Evolutionary conservation across 2,329 filamentous ascomycete species (phyloP).

Genomic region (Penicillium sp.): DNA sequence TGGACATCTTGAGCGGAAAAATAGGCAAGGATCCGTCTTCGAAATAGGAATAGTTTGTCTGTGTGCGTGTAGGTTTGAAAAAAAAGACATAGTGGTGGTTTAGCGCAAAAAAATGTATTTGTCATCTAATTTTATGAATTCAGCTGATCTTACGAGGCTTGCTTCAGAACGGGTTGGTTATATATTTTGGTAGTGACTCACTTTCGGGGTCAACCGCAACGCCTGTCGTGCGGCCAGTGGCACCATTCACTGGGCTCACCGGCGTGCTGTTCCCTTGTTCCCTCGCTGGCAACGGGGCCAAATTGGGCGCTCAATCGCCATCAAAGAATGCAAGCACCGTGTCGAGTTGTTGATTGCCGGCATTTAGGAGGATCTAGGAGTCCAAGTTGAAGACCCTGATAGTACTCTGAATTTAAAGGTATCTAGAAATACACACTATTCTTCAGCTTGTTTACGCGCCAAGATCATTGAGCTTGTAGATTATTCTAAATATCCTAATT

Average conservation of each 20-base stretch:
- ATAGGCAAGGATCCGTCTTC: neutral
- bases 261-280: too few species aligned
- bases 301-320: too few species aligned
- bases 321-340: too few species aligned
- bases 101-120: neutral
- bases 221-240: neutral
- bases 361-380: too few species aligned
- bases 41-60: neutral
- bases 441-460: too few species aligned
- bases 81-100: neutral
- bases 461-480: too few species aligned
- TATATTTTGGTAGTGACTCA: neutral
- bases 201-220: conserved; percentile 4
- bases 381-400: too few species aligned
- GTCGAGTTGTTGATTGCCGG: too few species aligned
- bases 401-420: too few species aligned
- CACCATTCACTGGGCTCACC: conserved; percentile 6
- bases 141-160: neutral
- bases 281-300: too few species aligned
- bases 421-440: too few species aligned
- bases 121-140: conserved; percentile 2
- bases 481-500: too few species aligned
- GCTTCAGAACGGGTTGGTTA: neutral
- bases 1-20: neutral
- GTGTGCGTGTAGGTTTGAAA: neutral